Percentiles rank a stretch among this genome's conserved stretches.
Conservation (phyloP, 176 grass and related monocot genomes). For the Cenchrus americanus region DNA sequence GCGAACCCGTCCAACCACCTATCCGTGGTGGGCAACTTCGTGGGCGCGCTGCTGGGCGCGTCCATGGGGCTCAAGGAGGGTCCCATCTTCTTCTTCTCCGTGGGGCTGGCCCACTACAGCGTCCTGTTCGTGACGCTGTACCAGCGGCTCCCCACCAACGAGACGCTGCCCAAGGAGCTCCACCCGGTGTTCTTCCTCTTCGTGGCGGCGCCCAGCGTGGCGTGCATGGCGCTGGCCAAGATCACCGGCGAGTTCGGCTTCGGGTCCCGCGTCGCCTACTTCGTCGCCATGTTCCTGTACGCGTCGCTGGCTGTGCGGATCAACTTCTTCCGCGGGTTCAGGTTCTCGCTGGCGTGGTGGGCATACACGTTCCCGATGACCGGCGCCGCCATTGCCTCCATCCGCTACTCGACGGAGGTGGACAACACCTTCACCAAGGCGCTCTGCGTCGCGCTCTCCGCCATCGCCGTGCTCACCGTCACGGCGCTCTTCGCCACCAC, state of each 20-base stretch:
- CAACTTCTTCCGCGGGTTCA: slow-evolving; percentile 89
- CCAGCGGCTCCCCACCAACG: slow-evolving; percentile 91
- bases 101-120: slow-evolving; percentile 83
- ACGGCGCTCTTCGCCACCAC: slow-evolving; percentile 58
- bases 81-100: slow-evolving; percentile 80
- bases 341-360: slow-evolving; percentile 95
- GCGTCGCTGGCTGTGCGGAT: slow-evolving; percentile 82
- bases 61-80: slow-evolving; percentile 80
- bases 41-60: slow-evolving; percentile 82
- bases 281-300: slow-evolving; percentile 93
- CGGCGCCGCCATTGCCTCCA: slow-evolving; percentile 72
- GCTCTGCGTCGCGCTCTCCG: slow-evolving; percentile 57
- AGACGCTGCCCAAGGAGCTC: slow-evolving; percentile 86
- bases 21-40: slow-evolving; percentile 85
- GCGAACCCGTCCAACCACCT: slow-evolving; percentile 92
- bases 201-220: slow-evolving; percentile 84
- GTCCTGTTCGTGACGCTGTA: slow-evolving; percentile 96
- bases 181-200: slow-evolving; percentile 98
- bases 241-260: slow-evolving; percentile 68
- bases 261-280: slow-evolving; percentile 59
- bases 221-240: slow-evolving; percentile 82
- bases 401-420: slow-evolving; percentile 74
- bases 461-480: slow-evolving; percentile 62
- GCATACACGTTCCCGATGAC: slow-evolving; percentile 98
- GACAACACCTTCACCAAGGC: slow-evolving; percentile 60